These are phyloP conservation scores for Pseudonitzschia pungens DNA, from an alignment of 108 stramenopile species.

Conservation along the genomic window DNA sequence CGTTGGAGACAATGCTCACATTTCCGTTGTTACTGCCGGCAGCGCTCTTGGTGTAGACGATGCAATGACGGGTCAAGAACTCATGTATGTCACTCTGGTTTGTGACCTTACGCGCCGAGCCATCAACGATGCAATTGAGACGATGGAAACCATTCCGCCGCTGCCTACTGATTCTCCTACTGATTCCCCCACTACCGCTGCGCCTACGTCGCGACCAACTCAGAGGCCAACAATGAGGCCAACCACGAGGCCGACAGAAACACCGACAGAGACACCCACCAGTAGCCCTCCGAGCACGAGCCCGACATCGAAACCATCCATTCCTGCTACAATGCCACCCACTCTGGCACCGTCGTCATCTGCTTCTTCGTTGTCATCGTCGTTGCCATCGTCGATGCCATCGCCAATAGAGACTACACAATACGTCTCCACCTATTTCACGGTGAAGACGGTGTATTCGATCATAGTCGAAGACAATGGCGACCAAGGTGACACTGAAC, in stretches of 20 bases:
- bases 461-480: neutral
- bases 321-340: slow-evolving; percentile 3
- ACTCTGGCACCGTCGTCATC: neutral
- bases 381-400: neutral
- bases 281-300: neutral
- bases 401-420: neutral
- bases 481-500: neutral
- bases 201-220: neutral
- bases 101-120: neutral
- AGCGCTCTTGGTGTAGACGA: neutral
- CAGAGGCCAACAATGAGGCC: no score
- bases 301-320: neutral
- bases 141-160: neutral
- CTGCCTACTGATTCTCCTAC: slow-evolving; percentile 1
- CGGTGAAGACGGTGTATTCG: neutral
- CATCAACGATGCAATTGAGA: neutral
- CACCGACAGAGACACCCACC: neutral
- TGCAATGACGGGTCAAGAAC: neutral
- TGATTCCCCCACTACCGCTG: neutral
- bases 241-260: neutral
- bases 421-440: neutral
- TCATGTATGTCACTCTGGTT: neutral
- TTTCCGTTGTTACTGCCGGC: neutral
- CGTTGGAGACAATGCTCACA: slow-evolving; percentile 14
- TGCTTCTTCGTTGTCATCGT: neutral